Base-by-base conservation (phyloP, 2,329 filamentous ascomycete genomes). In the Claviceps purpurea region DNA sequence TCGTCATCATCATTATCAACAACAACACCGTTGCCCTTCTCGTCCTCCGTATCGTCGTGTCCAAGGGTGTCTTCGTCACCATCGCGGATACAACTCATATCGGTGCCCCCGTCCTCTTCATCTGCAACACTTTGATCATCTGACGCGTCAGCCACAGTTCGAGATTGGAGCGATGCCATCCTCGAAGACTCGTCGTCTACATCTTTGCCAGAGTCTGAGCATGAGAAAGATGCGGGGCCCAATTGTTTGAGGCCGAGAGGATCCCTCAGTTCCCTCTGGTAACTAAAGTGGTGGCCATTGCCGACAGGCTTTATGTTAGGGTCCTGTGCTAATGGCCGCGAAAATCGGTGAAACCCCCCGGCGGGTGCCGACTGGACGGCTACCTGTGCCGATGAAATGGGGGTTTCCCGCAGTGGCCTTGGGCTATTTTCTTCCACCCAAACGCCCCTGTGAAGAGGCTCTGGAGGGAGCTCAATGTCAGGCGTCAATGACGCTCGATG, bases 401-500 rank as follows among this genome's bases (percentile, higher is more conserved):
- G 73, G 42, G 72, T 74, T 49, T 72, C 70, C 42, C 73, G 73
- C 56, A 73, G 73, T 59, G 73, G 75, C 52, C 72, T 69, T 50
- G 70, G 72, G 52, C 69, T 66, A 4, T 39, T 51, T 57, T 63
- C 61, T 40, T 61, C 48, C 48, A 30, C 41, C 24, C 62, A 59
- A 40, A 50, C 53, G 14, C 52, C 53, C 49, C 38, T 46, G 58
- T 59, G 59, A 52, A 56, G 56, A 50, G 60, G 58, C 39, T 65
- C 63, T 53, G 61, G 62, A 52, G 56, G 59, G 52, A 65, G 57
- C 56, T 68, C 67, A 58, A 73, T 65, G 54, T 69, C 68, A 51
- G 71, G 71, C 55, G 70, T 72, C 42, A 68, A 62, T 52, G 69
- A 20, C 30, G 39, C 68, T 57, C 68, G 68, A 61, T 63, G 62